Evolutionary conservation across 768 basidiomycete genomes (phyloP).

Genomic region (Russula lepida): DNA sequence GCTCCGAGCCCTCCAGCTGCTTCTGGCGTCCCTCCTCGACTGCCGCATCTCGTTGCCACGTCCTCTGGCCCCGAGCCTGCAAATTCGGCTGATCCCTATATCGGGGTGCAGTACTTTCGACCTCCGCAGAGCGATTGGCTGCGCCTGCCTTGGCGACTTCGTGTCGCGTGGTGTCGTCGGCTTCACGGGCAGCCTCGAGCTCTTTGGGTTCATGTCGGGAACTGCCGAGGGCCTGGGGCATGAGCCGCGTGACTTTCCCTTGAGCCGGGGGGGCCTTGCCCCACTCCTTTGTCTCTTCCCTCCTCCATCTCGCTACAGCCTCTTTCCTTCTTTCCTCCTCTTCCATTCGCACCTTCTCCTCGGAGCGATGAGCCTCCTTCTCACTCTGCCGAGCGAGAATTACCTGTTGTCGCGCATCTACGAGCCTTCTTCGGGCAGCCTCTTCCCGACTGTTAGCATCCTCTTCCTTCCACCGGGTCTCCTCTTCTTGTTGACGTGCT

Average conservation of each 20-base stretch:
- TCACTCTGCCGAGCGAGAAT: slow-evolving; percentile 27
- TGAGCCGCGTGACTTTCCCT: slow-evolving; percentile 7
- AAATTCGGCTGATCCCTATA: not conserved
- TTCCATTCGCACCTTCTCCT: slow-evolving; percentile 26
- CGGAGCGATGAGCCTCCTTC: slow-evolving; percentile 25
- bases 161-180: not conserved
- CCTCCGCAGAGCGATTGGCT: not conserved
- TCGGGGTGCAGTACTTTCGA: slow-evolving; percentile 2
- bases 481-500: slow-evolving; percentile 25
- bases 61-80: slow-evolving; percentile 3
- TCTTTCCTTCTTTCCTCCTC: not conserved
- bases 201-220: not conserved
- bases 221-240: not conserved
- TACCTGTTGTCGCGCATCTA: slow-evolving; percentile 25
- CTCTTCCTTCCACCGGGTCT: slow-evolving; percentile 26
- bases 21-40: slow-evolving; percentile 12
- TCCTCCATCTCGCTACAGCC: slow-evolving; percentile 21
- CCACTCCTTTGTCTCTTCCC: slow-evolving; percentile 25
- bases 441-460: slow-evolving; percentile 31
- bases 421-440: slow-evolving; percentile 27
- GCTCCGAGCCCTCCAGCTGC: slow-evolving; percentile 2
- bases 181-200: not conserved
- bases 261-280: slow-evolving; percentile 14
- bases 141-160: not conserved
- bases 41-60: slow-evolving; percentile 20